Percentiles rank a stretch among this genome's conserved stretches.
Conservation (phyloP, 176 grass and related monocot genomes). For the Carex myosuroides region DNA sequence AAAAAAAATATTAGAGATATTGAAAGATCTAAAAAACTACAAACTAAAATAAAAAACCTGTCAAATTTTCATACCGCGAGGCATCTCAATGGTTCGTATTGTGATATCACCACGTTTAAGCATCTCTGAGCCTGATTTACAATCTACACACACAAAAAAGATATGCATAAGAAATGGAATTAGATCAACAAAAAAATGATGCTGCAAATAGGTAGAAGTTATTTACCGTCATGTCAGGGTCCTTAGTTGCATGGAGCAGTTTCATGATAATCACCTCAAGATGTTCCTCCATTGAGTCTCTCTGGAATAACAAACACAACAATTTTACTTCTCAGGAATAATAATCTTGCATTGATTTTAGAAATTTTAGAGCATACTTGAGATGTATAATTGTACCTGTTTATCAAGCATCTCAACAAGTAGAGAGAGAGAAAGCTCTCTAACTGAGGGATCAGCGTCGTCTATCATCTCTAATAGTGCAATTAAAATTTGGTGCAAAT, state of each 20-base stretch:
- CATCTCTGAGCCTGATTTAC: slow-evolving; percentile 81
- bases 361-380: slow-evolving; percentile 9
- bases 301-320: slow-evolving; percentile 30
- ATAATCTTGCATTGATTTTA: not conserved
- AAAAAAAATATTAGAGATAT: not conserved
- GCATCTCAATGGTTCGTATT: slow-evolving; percentile 78
- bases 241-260: slow-evolving; percentile 75
- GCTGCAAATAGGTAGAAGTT: not conserved
- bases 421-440: slow-evolving; percentile 69
- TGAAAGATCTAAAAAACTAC: not conserved
- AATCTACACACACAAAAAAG: slow-evolving; percentile 46
- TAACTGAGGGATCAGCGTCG: slow-evolving; percentile 50
- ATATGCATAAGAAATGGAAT: slow-evolving; percentile 3
- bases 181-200: not conserved
- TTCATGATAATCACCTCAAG: slow-evolving; percentile 66
- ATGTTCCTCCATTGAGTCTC: slow-evolving; percentile 56
- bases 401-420: slow-evolving; percentile 73
- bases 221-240: slow-evolving; percentile 59
- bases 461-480: slow-evolving; percentile 76
- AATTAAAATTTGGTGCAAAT: slow-evolving; percentile 59
- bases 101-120: slow-evolving; percentile 51
- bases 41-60: not conserved
- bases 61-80: slow-evolving; percentile 40
- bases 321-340: not conserved
- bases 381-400: slow-evolving; percentile 29